Base-by-base conservation (phyloP, 129 eudicot genomes). In the Erigeron canadensis region DNA sequence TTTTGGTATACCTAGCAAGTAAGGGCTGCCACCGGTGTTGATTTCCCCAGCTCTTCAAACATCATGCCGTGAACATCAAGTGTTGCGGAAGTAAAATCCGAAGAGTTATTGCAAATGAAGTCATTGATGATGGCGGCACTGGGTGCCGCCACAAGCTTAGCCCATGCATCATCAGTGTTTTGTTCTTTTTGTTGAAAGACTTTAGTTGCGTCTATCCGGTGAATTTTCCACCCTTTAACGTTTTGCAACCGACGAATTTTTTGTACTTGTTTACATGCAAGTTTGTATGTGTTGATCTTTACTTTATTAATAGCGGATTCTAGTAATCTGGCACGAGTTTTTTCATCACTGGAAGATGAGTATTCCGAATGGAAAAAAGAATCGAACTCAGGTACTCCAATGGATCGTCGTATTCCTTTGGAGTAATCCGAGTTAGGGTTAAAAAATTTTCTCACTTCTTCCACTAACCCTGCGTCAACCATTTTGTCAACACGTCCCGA, bases 351-450 rank as follows among this genome's bases (percentile, higher is more conserved):
- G 2, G 68, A 48, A 8, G 59, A 70, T 2, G 69, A 71, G n/a
- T 70, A 65, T 51, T 85, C 89, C 1, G 66, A 74, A 37, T 92
- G 86, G 43, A 94, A 87, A 58, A 71, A 89, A 6, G 69, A 16
- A 47, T 89, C 96, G 18, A 94, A 79, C 22, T 94, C 98, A 0
- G 93, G 93, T 0, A 89, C 84, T 0, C 98, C 98, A 15, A 94
- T 94, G 0, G 96, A 86, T 21, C 81, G 80, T 17, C 90, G 75
- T 40, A 94, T 86, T 0, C 98, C 98, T 21, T 74, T 82, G 0
- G 93, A 77, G 69, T 94, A 94, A 63, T 89, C 91, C 4, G 75
- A 80, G 47, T 79, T 64, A 0, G 84, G 87, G 46, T 78, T 69
- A 61, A 72, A 89, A 44, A 79, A 45, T n/a, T 60, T 69, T 63